Evolutionary conservation across 495 filamentous ascomycete genomes (phyloP), one percentile per base, ranked within the genome.

Genomic region (Penicillium antarcticum): DNA sequence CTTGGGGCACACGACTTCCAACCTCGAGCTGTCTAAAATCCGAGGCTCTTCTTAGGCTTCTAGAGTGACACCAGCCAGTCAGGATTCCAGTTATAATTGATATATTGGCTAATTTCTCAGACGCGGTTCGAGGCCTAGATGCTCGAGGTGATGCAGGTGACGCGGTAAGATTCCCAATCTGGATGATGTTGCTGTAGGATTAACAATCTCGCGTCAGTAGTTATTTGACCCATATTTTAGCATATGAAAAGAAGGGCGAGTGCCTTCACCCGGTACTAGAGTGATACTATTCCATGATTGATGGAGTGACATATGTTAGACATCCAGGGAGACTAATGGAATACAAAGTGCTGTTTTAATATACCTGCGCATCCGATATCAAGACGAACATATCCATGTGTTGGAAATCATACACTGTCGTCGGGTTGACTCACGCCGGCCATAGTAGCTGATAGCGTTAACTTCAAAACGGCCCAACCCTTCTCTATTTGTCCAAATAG

Each of bases 31-130:
- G 17, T 13, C 16, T 26, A 9, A 37, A 10, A 34, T 34, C 34
- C 29, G 38, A 49, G 37, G 47, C 31, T 49, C 47, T 49, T 42
- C 47, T 34, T 49, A 49, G 42, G 47, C 47, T 42, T 49, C 38
- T 34, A 19, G 18, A 39, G 47, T 49, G 7, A 49, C 42, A 49
- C 47, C 46, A 41, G 23, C 24, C 8, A 49, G 21, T 12, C 14
- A 11, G 18, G 4, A 26, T 49, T 33, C 9, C 13, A 42, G 47
- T 49, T 42, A 7, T 8, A 26, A 49, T 13, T 38, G 32, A 23
- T 13, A 42, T 34, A 19, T 42, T 13, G 39, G 11, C 16, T 24
- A 49, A 42, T 21, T 32, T 10, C 10, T 19, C 36, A 32, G n/a
- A 23, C 18, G 18, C 23, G 16, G 35, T 42, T 49, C 36, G 37